Percentiles rank a stretch among this genome's conserved stretches.
phyloP scores from a whole-genome alignment of 2,329 filamentous ascomycete genomes.

The Microascus cirrosus region DNA sequence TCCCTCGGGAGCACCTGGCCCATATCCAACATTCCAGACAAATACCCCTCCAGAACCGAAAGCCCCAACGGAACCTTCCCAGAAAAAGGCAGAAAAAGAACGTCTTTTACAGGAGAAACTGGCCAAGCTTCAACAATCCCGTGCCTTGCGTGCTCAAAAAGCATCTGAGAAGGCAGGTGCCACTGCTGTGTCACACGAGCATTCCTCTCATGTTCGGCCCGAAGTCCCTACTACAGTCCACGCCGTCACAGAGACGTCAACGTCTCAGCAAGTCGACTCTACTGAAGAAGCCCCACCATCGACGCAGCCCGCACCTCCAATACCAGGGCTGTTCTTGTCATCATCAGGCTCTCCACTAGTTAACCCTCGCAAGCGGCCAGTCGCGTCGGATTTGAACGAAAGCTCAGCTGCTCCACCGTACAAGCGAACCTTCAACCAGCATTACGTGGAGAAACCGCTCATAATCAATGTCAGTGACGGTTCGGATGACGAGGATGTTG shows the following conservation, averaged over 20 bases:
- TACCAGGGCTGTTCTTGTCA: conserved; percentile 25
- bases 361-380: conserved; percentile 28
- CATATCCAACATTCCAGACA: not conserved
- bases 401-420: conserved; percentile 20
- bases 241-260: not conserved
- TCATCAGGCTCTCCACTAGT: conserved; percentile 6
- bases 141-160: conserved; percentile 28
- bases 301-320: conserved; percentile 10
- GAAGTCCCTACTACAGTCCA: not conserved
- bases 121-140: conserved; percentile 56
- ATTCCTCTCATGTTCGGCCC: not conserved
- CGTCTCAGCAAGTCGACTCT: not conserved
- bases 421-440: conserved; percentile 54
- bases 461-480: conserved; percentile 80
- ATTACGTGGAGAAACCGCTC: conserved; percentile 48
- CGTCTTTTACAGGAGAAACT: conserved; percentile 65
- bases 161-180: conserved; percentile 14
- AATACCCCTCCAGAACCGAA: conserved; percentile 1
- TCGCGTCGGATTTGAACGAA: conserved; percentile 63
- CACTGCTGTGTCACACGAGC: not conserved
- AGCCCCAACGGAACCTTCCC: not conserved
- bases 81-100: conserved; percentile 53
- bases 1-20: not conserved
- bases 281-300: not conserved
- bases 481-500: conserved; percentile 48